Conservation (phyloP, 768 basidiomycete genomes). For the Asterophora lycoperdoides region DNA sequence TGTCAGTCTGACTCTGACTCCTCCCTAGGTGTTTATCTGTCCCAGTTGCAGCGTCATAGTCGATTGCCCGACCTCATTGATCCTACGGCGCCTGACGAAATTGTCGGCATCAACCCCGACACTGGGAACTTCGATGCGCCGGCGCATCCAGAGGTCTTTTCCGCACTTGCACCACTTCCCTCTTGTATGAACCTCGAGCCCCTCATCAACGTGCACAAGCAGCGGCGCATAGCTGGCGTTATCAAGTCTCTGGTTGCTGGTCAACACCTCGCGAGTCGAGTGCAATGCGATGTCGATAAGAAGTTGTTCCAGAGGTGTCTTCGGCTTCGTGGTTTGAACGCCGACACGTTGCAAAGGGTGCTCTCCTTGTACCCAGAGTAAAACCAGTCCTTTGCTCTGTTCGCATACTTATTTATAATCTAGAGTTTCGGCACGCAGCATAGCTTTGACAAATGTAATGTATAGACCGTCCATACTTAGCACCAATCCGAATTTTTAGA, state of each 20-base stretch:
- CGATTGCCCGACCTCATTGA: conserved; percentile 78
- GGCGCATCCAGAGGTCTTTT: conserved; percentile 76
- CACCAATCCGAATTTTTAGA: neutral
- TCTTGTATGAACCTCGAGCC: conserved; percentile 78
- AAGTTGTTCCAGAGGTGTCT: conserved; percentile 75
- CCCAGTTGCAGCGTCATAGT: conserved; percentile 61
- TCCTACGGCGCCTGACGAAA: conserved; percentile 70
- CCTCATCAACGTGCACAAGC: conserved; percentile 86
- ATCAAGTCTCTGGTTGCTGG: conserved; percentile 79
- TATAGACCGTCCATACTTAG: conserved; percentile 1
- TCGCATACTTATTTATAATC: conserved; percentile 15
- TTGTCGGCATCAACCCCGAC: conserved; percentile 58
- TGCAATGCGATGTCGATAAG: conserved; percentile 69
- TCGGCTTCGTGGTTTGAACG: conserved; percentile 61
- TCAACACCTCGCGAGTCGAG: conserved; percentile 74
- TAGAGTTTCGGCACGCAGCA: conserved; percentile 11
- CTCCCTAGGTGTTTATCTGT: conserved; percentile 65
- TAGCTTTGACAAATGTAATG: conserved; percentile 11
- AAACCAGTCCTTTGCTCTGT: conserved; percentile 10
- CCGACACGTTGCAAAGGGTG: conserved; percentile 48
- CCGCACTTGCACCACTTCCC: conserved; percentile 66
- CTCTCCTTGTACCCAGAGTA: conserved; percentile 25
- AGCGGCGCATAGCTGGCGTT: conserved; percentile 73
- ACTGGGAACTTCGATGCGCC: conserved; percentile 65
- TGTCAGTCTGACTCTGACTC: neutral